Conservation (phyloP, 352 stramenopile genomes). For the Globisporangium alternatum region DNA sequence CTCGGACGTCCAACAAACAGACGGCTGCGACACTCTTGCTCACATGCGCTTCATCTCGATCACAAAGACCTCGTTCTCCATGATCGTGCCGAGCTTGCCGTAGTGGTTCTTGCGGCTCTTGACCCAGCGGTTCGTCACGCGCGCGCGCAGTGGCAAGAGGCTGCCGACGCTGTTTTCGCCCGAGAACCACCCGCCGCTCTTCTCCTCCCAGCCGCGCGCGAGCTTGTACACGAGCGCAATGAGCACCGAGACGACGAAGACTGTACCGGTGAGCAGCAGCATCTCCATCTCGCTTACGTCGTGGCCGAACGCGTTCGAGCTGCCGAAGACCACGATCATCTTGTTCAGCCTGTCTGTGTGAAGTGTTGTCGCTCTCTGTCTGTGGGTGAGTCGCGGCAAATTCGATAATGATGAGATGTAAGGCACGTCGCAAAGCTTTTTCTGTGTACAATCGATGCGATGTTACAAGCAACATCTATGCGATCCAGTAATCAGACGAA, state of each 20-base stretch:
- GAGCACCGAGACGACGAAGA: conserved; percentile 73
- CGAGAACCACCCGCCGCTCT: conserved; percentile 25
- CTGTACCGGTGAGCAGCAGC: conserved; percentile 58
- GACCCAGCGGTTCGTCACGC: conserved; percentile 62
- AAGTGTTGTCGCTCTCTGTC: not conserved
- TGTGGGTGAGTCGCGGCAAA: conserved; percentile 1
- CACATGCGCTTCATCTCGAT: conserved; percentile 63
- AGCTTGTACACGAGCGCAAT: conserved; percentile 77
- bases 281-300: conserved; percentile 71
- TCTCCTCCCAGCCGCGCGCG: conserved; percentile 63
- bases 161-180: conserved; percentile 5
- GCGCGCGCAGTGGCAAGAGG: conserved; percentile 43
- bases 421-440: not conserved
- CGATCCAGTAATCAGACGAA: not conserved
- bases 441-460: not conserved
- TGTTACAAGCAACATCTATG: not conserved
- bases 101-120: conserved; percentile 60
- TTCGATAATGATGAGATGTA: conserved; percentile 8
- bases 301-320: conserved; percentile 67
- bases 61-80: conserved; percentile 65
- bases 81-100: conserved; percentile 63
- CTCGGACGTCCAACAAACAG: not conserved
- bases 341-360: not conserved
- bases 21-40: conserved; percentile 10
- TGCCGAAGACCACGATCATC: conserved; percentile 74